Percentiles rank a stretch among this genome's conserved stretches.
These are phyloP conservation scores for Fraxinus dipetala DNA, from an alignment of 305 asterid genomes.

Conservation along the genomic window DNA sequence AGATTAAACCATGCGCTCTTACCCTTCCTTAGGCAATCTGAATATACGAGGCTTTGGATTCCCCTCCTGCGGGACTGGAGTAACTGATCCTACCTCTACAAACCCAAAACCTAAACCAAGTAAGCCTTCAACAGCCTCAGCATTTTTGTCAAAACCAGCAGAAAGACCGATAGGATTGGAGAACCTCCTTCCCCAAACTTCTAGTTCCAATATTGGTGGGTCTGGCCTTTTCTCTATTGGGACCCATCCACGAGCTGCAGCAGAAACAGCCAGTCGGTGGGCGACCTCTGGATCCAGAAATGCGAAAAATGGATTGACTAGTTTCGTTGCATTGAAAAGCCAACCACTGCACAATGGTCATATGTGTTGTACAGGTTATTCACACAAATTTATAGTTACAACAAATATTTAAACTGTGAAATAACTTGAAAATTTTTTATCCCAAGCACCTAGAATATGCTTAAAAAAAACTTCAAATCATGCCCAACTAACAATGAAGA, in stretches of 20 bases:
- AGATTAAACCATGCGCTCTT: slow-evolving; percentile 23
- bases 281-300: slow-evolving; percentile 91
- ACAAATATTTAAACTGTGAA: not conserved
- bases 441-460: not conserved
- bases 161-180: slow-evolving; percentile 94
- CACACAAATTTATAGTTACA: not conserved
- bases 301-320: slow-evolving; percentile 91
- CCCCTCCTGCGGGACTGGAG: slow-evolving; percentile 96
- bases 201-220: slow-evolving; percentile 60
- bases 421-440: not conserved
- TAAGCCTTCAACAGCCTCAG: slow-evolving; percentile 94
- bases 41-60: slow-evolving; percentile 97
- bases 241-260: slow-evolving; percentile 99
- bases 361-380: slow-evolving; percentile 2
- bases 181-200: slow-evolving; percentile 97
- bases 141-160: slow-evolving; percentile 94
- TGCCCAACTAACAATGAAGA: not conserved
- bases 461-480: not conserved
- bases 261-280: slow-evolving; percentile 84
- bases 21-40: slow-evolving; percentile 82
- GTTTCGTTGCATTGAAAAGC: slow-evolving; percentile 88
- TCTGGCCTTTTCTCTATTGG: slow-evolving; percentile 92
- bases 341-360: slow-evolving; percentile 72
- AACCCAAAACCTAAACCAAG: slow-evolving; percentile 95
- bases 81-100: slow-evolving; percentile 98